Percentiles rank a stretch among this genome's conserved stretches.
These are phyloP conservation scores for Thymus mandschuricus DNA, from an alignment of 257 asterid genomes.

Conservation along the genomic window DNA sequence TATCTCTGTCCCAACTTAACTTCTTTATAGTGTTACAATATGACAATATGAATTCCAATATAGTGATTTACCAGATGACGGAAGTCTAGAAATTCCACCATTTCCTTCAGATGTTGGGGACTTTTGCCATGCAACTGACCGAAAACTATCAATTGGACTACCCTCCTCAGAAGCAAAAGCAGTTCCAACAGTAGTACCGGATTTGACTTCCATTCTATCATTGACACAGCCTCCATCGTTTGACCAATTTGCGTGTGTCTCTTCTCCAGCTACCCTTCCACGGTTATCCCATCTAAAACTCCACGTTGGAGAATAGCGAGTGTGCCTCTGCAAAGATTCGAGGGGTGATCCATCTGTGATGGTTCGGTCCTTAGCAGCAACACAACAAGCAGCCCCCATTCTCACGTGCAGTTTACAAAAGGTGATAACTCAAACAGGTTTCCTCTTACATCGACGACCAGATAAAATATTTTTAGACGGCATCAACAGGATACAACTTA, in stretches of 20 bases:
- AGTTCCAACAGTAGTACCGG: conserved; percentile 60
- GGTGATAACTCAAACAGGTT: conserved; percentile 12
- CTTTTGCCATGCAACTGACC: conserved; percentile 68
- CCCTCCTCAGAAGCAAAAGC: conserved; percentile 78
- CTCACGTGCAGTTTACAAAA: conserved; percentile 39
- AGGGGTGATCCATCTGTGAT: conserved; percentile 61
- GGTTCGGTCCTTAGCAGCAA: conserved; percentile 80
- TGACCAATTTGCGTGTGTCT: conserved; percentile 65
- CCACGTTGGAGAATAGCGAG: conserved; percentile 89
- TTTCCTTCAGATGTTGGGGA: conserved; percentile 76
- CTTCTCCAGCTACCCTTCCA: conserved; percentile 92
- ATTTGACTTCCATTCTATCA: conserved; percentile 54
- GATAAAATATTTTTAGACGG: background rate
- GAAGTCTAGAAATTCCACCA: conserved; percentile 46
- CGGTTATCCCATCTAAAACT: conserved; percentile 96
- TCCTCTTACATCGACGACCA: conserved; percentile 38
- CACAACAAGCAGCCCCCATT: conserved; percentile 99
- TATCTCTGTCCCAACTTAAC: conserved; percentile 11
- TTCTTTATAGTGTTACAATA: conserved; percentile 7
- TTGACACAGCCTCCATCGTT: conserved; percentile 51
- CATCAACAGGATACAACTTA: conserved; percentile 29
- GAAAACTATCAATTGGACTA: conserved; percentile 77
- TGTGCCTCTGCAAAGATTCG: conserved; percentile 66
- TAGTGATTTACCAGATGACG: conserved; percentile 66
- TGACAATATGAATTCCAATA: conserved; percentile 23